These are phyloP conservation scores for Volvox reticuliferus DNA, from an alignment of 139 green algal genomes.

Conservation along the genomic window DNA sequence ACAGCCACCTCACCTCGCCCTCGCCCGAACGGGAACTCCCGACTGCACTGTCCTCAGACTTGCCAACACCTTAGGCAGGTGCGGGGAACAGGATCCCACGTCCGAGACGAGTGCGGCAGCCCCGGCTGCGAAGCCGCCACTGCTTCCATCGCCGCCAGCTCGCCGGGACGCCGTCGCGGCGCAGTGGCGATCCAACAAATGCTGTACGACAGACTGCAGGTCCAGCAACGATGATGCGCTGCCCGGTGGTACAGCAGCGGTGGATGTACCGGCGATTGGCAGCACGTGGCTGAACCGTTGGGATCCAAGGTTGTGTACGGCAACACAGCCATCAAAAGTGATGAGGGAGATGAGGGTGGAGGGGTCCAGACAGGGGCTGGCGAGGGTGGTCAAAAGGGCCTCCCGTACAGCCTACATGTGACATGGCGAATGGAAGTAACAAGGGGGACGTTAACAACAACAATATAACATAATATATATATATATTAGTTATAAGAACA, in stretches of 20 bases:
- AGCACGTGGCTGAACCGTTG: conserved; percentile 30
- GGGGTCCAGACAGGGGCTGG: neutral
- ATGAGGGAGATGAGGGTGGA: conserved; percentile 26
- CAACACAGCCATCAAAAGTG: conserved; percentile 37
- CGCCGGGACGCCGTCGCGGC: neutral
- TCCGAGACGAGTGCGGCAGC: neutral
- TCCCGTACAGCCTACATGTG: neutral
- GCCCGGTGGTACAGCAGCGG: neutral
- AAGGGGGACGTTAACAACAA: neutral
- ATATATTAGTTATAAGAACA: neutral
- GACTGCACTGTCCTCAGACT: conserved; percentile 17
- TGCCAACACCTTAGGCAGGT: conserved; percentile 4
- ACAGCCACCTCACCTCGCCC: neutral
- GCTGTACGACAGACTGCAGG: neutral
- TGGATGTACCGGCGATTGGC: neutral
- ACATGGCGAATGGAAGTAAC: neutral
- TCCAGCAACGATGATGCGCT: neutral
- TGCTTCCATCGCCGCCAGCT: neutral
- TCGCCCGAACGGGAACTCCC: neutral
- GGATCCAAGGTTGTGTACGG: conserved; percentile 28
- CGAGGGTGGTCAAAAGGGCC: neutral
- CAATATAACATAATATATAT: neutral
- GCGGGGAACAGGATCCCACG: neutral
- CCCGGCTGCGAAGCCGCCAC: neutral
- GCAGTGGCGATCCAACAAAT: conserved; percentile 3